A percentile compares a stretch with the other conserved stretches of the same genome.
Conservation (phyloP, 1,284 basidiomycete genomes). For the Tilletia horrida region DNA sequence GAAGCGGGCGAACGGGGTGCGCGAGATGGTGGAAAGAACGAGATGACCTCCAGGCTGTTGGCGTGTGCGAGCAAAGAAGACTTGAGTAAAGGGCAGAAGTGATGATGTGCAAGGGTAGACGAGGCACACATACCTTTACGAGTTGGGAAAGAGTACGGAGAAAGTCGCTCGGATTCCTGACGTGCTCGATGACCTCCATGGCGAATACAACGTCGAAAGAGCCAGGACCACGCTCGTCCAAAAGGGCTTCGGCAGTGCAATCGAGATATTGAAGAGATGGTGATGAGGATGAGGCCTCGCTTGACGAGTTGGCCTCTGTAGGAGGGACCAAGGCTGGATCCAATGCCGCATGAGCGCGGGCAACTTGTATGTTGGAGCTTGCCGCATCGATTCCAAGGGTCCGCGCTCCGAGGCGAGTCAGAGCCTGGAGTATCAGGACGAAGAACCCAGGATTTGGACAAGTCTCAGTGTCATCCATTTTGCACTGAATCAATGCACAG, state of each 20-base stretch:
- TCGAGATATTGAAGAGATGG: conserved; percentile 67
- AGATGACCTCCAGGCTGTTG: conserved; percentile 86
- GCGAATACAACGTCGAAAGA: conserved; percentile 88
- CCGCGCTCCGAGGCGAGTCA: conserved; percentile 79
- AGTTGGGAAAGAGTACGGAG: conserved; percentile 42
- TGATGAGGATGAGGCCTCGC: conserved; percentile 29
- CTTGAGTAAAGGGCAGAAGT: conserved; percentile 4
- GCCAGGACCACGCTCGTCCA: conserved; percentile 58
- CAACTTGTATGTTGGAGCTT: conserved; percentile 78
- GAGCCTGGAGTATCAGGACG: conserved; percentile 62
- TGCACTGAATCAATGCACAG: too few relatives aligned
- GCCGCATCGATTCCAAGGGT: conserved; percentile 90
- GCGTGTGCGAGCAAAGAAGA: not conserved
- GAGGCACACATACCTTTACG: conserved; percentile 27
- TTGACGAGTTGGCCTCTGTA: conserved; percentile 23
- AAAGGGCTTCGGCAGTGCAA: conserved; percentile 70
- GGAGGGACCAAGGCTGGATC: conserved; percentile 62
- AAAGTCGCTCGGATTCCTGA: conserved; percentile 83
- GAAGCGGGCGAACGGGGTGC: conserved; percentile 83
- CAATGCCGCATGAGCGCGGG: conserved; percentile 72
- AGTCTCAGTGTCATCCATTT: too few relatives aligned
- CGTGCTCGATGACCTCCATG: conserved; percentile 98
- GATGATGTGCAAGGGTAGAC: not conserved
- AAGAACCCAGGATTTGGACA: too few relatives aligned
- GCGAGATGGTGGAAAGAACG: conserved; percentile 91